Evolutionary conservation across 78 protist genomes (phyloP).

Genomic region (Polysphondylium violaceum): DNA sequence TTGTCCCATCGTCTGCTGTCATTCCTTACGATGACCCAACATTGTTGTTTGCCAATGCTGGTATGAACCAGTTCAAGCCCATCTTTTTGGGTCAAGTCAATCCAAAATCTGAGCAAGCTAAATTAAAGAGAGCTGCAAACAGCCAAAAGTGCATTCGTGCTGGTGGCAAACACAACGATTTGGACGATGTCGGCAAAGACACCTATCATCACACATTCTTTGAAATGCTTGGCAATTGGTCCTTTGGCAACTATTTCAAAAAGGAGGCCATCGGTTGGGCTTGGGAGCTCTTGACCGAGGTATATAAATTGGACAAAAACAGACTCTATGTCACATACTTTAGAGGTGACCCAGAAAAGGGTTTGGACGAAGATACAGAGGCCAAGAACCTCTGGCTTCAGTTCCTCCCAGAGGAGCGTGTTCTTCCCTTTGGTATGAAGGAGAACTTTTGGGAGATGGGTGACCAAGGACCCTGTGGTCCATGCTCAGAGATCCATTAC

Average conservation of each 20-base stretch:
- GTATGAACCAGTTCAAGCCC: conserved; percentile 99
- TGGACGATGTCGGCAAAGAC: conserved; percentile 96
- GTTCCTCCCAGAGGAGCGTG: conserved; percentile 92
- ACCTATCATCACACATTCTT: conserved; percentile 99
- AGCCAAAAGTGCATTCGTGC: conserved; percentile 99
- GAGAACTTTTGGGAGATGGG: conserved; percentile 99
- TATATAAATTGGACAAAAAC: conserved; percentile 88
- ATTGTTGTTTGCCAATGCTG: conserved; percentile 98
- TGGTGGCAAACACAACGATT: conserved; percentile 99
- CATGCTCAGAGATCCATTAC: conserved; percentile 99
- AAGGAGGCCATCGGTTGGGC: conserved; percentile 96
- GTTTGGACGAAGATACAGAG: conserved; percentile 92
- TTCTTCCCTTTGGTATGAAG: conserved; percentile 94
- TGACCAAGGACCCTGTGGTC: conserved; percentile 99
- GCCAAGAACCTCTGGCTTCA: conserved; percentile 94
- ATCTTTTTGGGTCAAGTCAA: conserved; percentile 95
- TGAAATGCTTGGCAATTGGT: conserved; percentile 99
- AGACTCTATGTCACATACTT: conserved; percentile 97
- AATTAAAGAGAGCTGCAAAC: conserved; percentile 95
- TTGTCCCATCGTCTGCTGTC: conserved; percentile 88
- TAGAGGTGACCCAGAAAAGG: conserved; percentile 91
- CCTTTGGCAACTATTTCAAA: conserved; percentile 98
- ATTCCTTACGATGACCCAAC: conserved; percentile 98
- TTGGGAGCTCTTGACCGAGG: conserved; percentile 95
- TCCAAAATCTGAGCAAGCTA: conserved; percentile 89